Evolutionary conservation across 1,284 basidiomycete genomes (phyloP), one percentile per base, ranked within the genome.

Genomic region (Leccinum subrobustum): DNA sequence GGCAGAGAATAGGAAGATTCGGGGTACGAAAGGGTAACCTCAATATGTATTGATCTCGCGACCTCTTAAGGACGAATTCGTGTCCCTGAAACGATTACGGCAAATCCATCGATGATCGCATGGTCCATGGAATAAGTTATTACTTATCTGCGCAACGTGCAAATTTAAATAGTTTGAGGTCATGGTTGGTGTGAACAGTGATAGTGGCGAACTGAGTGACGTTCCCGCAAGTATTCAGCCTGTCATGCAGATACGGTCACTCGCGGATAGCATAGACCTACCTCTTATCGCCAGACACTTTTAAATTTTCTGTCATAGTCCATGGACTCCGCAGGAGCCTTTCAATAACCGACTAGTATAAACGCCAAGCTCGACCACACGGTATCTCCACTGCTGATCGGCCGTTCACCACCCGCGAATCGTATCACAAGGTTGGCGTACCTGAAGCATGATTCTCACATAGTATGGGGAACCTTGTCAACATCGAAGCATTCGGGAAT

Each of bases 21-120:
- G 25, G 25, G 53, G 54, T 54, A 23, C 31, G 6, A 11, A 16
- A 1, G 48, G 29, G 4, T 7, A n/a, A 4, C 14, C 11, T n/a
- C 2, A 2, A 3, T 14, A 25, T 44, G 27, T 27, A 27, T 27
- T 27, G 27, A 27, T 52, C 9, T 3, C 54, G 7, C 5, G 8
- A 18, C 27, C 3, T 65, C 53, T 69, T 63, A 52, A 70, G 27
- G 47, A 31, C 20, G 1, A 23, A 5, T 20, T n/a, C 44, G 33
- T n/a, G 42, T 47, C 29, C 61, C 56, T 57, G 31, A 23, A 35
- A n/a, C 16, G 31, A 52, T 51, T 7, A 39, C 51, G 35, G 52
- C 16, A 11, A 29, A 33, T 33, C 31, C 33, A 6, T 9, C 25
- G 18, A 51, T 25, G 42, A 33, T 47, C 54, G 56, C 63, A 25